Base-by-base conservation (phyloP, 2,329 filamentous ascomycete species). In the Aspergillus phoenicis region DNA sequence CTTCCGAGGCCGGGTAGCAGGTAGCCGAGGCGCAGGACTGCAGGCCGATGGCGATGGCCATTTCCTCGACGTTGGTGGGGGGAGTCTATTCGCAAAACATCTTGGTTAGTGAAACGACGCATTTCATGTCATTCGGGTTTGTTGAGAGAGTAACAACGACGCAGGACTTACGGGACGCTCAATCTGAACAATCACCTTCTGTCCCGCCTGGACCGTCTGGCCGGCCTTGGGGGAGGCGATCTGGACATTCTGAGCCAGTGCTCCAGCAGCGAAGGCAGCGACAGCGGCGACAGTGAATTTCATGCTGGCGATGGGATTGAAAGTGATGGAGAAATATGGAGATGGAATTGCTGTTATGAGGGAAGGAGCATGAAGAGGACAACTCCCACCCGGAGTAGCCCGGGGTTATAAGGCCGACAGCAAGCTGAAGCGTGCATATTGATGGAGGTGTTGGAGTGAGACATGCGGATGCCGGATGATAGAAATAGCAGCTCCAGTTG, bases 41-140 rank as follows among this genome's bases (percentile, higher is more conserved):
- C 20, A 75, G 58, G 2, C 73, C 73, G 24, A 75, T 74, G 8
- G 70, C 72, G 39, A 75, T 60, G 1, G 58, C 67, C 55, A 75
- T 62, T 36, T 75, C 71, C 5, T 62, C 52, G 3, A 70, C 73
- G 1, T 60, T 54, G 6, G 69, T 75, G 5, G 71, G 57, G 28
- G 67, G 62, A 59, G 73, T 70, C 71, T 75, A 30, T 30, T 20
- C 8, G 30, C 11, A 13, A 5, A 13, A 13, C 5, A 33, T 33
- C 30, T 13, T 13, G 11, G 11, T 33, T 33, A 36, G 33, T 36
- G 10, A 0, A 15, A 36, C 11, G 33, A 36, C 1, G 13, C 33
- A 36, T 0, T 0, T 33, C 8, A 11, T 22, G 13, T 5, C 13
- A 11, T 52, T 30, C 11, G 8, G 5, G 5, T 5, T 5, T 11